Evolutionary conservation across 805 yeast species (phyloP).

Genomic region (Candida ortonii): DNA sequence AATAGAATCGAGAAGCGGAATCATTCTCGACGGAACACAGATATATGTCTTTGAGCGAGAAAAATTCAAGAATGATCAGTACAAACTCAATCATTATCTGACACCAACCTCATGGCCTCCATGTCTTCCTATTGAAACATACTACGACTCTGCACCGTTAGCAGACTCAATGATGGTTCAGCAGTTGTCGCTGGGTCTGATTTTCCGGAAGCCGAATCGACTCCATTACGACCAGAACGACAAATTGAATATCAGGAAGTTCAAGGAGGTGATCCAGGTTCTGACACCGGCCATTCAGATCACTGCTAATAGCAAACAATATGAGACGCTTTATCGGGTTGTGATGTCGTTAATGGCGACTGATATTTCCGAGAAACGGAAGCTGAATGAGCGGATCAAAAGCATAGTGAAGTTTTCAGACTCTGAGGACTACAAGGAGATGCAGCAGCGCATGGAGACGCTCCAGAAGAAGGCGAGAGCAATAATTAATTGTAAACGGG

Average conservation of each 20-base stretch:
- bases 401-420: constrained; percentile 29
- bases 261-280: constrained; percentile 23
- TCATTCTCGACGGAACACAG: constrained; percentile 54
- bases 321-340: constrained; percentile 49
- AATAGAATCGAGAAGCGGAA: constrained; percentile 57
- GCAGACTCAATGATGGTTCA: constrained; percentile 46
- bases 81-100: constrained; percentile 31
- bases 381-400: constrained; percentile 38
- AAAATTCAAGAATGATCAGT: constrained; percentile 32
- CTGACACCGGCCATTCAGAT: constrained; percentile 46
- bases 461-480: constrained; percentile 26
- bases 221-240: constrained; percentile 40
- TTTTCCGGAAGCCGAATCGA: constrained; percentile 50
- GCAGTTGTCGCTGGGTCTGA: constrained; percentile 49
- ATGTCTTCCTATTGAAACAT: constrained; percentile 60
- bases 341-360: constrained; percentile 41
- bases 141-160: constrained; percentile 46
- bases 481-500: constrained; percentile 21
- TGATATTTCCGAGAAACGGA: constrained; percentile 36
- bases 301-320: constrained; percentile 56
- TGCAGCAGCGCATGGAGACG: constrained; percentile 15
- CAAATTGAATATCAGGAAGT: constrained; percentile 12
- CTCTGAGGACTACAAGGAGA: constrained; percentile 23
- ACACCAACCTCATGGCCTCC: constrained; percentile 57
- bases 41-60: constrained; percentile 47